Evolutionary conservation across 1,139 yeast genomes (phyloP).

Genomic region (Pichia inconspicua): DNA sequence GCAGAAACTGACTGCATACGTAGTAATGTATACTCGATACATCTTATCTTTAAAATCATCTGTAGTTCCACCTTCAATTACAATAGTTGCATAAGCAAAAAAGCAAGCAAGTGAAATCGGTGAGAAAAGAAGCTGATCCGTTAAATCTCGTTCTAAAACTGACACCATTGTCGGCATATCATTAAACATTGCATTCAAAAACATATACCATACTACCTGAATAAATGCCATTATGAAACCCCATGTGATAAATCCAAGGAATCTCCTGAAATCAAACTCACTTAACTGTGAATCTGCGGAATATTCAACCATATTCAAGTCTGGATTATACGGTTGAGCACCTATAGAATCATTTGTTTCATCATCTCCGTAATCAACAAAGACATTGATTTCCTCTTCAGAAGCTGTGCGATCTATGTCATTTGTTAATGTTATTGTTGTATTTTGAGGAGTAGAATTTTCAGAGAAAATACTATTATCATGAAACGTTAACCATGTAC

Average conservation of each 20-base stretch:
- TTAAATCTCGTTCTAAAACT: conserved; percentile 75
- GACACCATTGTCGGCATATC: conserved; percentile 78
- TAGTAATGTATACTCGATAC: conserved; percentile 59
- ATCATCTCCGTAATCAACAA: conserved; percentile 30
- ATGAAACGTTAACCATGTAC: not conserved
- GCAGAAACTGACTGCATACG: conserved; percentile 69
- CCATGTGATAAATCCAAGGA: conserved; percentile 82
- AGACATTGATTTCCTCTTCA: conserved; percentile 11
- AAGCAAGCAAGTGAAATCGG: conserved; percentile 78
- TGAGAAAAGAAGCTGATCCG: conserved; percentile 85
- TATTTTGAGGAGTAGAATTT: too few relatives aligned
- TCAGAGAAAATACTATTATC: not conserved
- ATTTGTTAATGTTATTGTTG: not conserved
- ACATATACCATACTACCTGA: conserved; percentile 85
- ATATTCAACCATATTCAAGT: not conserved
- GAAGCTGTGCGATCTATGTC: conserved; percentile 10
- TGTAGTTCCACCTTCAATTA: conserved; percentile 68
- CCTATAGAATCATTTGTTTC: not conserved
- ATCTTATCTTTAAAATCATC: conserved; percentile 59
- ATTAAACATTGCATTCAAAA: conserved; percentile 67
- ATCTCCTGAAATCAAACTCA: conserved; percentile 55
- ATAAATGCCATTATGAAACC: conserved; percentile 75
- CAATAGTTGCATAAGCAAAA: conserved; percentile 75
- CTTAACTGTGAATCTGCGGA: not conserved
- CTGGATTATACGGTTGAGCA: conserved; percentile 6